Percentiles rank a stretch among this genome's conserved stretches.
These are phyloP conservation scores for Pichia kluyveri DNA, from an alignment of 805 yeast genomes.

Conservation along the genomic window DNA sequence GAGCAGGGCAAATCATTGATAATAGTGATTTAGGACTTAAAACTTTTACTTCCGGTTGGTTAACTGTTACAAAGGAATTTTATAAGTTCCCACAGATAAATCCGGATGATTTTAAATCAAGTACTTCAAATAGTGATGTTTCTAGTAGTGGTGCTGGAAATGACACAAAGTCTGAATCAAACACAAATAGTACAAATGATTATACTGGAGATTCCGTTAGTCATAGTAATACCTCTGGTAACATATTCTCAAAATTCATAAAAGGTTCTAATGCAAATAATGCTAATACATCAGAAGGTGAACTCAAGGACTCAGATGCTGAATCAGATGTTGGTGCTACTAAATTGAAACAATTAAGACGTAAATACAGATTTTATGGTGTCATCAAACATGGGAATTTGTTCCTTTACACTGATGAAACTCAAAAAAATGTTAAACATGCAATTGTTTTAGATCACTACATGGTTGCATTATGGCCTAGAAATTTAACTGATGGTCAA, in stretches of 20 bases:
- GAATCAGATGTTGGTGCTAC: conserved; percentile 23
- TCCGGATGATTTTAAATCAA: conserved; percentile 17
- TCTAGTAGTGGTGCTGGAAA: background rate
- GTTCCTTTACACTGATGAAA: conserved; percentile 71
- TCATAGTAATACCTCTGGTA: background rate
- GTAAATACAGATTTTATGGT: conserved; percentile 57
- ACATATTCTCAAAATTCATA: conserved; percentile 1
- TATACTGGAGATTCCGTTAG: background rate
- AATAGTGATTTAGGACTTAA: conserved; percentile 50
- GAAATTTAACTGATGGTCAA: conserved; percentile 61
- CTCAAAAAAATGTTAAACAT: conserved; percentile 57
- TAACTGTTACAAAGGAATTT: conserved; percentile 75
- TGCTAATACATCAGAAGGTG: background rate
- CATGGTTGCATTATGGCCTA: conserved; percentile 80
- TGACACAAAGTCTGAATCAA: background rate
- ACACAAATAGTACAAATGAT: background rate
- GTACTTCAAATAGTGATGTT: conserved; percentile 1
- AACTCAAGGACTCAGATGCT: conserved; percentile 14
- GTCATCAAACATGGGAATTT: conserved; percentile 81
- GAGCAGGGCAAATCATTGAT: conserved; percentile 61
- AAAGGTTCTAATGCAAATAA: background rate
- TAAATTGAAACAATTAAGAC: conserved; percentile 30
- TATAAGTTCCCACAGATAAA: conserved; percentile 39
- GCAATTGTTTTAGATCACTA: conserved; percentile 69
- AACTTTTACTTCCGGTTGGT: conserved; percentile 65